Conservation (phyloP, 495 filamentous ascomycete genomes). For the Aspergillus baeticus region DNA sequence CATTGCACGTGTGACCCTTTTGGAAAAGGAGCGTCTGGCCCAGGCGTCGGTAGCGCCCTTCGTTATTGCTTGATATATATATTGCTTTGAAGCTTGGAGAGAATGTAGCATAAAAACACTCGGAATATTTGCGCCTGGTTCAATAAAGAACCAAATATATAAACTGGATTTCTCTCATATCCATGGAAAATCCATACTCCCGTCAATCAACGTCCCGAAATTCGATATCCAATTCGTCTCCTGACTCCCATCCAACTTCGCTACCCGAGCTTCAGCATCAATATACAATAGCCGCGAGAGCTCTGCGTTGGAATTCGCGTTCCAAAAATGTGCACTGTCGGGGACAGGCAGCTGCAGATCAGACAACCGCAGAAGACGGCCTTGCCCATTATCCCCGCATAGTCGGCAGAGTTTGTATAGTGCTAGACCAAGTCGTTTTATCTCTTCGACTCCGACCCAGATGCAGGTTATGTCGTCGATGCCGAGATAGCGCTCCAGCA, state of each 20-base stretch:
- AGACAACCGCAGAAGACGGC: background rate
- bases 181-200: slow-evolving; percentile 40
- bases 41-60: too few relatives aligned
- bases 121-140: too few relatives aligned
- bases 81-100: too few relatives aligned
- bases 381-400: background rate
- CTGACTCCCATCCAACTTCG: background rate
- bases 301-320: slow-evolving; percentile 11
- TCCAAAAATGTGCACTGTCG: slow-evolving; percentile 8
- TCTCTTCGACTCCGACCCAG: slow-evolving; percentile 19
- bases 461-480: slow-evolving; percentile 16
- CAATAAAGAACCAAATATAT: too few relatives aligned
- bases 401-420: slow-evolving; percentile 13
- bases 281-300: background rate
- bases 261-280: background rate
- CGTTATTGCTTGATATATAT: too few relatives aligned
- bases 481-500: slow-evolving; percentile 9
- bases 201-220: slow-evolving; percentile 53
- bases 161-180: too few relatives aligned
- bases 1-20: too few relatives aligned
- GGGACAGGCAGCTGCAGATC: slow-evolving; percentile 10
- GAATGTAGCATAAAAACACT: too few relatives aligned
- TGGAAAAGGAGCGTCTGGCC: too few relatives aligned
- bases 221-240: slow-evolving; percentile 8
- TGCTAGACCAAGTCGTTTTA: slow-evolving; percentile 11